phyloP scores from a whole-genome alignment of 352 stramenopile species.

The Halophytophthora polymorphica region DNA sequence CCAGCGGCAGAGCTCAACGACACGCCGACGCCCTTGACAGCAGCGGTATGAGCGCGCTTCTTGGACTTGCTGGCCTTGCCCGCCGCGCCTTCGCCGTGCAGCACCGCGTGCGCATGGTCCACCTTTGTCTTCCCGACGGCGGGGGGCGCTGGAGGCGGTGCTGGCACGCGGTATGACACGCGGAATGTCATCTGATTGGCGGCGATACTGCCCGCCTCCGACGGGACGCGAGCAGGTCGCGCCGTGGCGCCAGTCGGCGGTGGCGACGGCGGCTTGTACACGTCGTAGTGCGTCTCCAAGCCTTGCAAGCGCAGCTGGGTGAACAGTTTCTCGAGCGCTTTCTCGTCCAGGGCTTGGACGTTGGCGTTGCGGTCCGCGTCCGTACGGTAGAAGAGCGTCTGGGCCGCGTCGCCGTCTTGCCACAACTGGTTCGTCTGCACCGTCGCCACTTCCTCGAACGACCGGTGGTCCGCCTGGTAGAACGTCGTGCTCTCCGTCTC shows the following conservation, averaged over 20 bases:
- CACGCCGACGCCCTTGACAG: constrained; percentile 4
- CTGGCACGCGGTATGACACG: constrained; percentile 66
- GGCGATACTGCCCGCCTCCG: constrained; percentile 22
- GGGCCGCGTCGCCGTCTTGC: constrained; percentile 41
- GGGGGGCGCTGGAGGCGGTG: constrained; percentile 29
- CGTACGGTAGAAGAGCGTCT: constrained; percentile 40
- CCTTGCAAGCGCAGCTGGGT: constrained; percentile 50
- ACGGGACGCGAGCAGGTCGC: constrained; percentile 11
- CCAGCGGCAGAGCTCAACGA: constrained; percentile 4
- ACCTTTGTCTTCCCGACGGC: constrained; percentile 29
- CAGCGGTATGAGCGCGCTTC: constrained; percentile 33
- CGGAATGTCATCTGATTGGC: constrained; percentile 51
- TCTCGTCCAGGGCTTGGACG: constrained; percentile 17
- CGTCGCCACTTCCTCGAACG: constrained; percentile 42
- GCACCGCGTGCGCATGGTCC: constrained; percentile 20
- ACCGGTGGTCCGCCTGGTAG: constrained; percentile 25
- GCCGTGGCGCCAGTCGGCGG: not conserved
- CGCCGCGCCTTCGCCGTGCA: constrained; percentile 12
- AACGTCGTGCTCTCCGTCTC: constrained; percentile 15
- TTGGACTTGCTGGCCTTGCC: constrained; percentile 53
- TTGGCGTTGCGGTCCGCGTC: not conserved
- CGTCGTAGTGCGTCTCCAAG: constrained; percentile 51
- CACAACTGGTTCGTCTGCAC: constrained; percentile 33
- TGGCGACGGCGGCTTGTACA: constrained; percentile 42
- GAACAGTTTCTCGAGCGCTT: constrained; percentile 39